These are phyloP conservation scores for Candida sp. DNA, from an alignment of 1,139 yeast genomes.

Conservation along the genomic window DNA sequence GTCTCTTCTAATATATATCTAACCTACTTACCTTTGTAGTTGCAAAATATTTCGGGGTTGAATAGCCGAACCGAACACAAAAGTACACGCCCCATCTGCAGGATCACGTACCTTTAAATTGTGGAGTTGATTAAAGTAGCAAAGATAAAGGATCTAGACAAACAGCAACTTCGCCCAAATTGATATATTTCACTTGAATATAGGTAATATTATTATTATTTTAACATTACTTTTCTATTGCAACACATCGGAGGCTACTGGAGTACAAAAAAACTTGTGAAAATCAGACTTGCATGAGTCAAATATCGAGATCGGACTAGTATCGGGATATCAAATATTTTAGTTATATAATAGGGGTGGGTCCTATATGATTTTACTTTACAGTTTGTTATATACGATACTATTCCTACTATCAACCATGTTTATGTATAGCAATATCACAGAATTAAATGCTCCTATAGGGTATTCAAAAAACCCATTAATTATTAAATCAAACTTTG, in stretches of 20 bases:
- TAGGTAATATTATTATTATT: no score
- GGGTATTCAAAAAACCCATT: constrained; percentile 25
- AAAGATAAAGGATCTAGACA: neutral
- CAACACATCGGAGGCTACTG: no score
- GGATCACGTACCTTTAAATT: neutral
- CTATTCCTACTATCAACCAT: neutral
- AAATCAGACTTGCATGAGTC: neutral
- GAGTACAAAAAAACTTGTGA: neutral
- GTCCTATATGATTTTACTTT: neutral
- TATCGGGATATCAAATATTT: neutral
- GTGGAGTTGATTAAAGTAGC: neutral
- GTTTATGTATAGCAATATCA: neutral
- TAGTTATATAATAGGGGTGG: neutral
- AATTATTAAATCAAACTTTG: neutral
- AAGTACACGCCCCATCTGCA: neutral
- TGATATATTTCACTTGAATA: no score
- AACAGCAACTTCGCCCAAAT: neutral
- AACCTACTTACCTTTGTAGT: no score
- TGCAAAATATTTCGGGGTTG: no score
- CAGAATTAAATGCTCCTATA: constrained; percentile 18
- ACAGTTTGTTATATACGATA: neutral
- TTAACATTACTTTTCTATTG: no score
- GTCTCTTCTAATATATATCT: no score
- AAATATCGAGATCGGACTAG: constrained; percentile 1
- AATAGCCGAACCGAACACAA: neutral